Conservation (phyloP, 768 basidiomycete genomes). For the Xanthoconium stramineum region DNA sequence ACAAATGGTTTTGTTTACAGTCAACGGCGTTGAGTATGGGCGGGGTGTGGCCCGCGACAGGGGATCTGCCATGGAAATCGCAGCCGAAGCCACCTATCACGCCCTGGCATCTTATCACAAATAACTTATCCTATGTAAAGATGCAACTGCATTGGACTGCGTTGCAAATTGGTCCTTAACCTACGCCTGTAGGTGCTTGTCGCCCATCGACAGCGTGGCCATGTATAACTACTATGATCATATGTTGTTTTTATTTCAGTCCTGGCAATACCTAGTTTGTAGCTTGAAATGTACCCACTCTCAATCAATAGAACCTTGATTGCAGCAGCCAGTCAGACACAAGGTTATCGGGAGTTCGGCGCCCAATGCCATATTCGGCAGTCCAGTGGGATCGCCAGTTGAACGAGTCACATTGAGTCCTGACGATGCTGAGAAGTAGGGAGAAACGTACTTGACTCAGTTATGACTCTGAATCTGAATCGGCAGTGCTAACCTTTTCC, state of each 20-base stretch:
- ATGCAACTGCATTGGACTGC: not conserved
- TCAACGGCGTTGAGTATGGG: conserved; percentile 27
- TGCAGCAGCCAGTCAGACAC: not conserved
- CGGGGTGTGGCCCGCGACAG: conserved; percentile 25
- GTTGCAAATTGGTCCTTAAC: not conserved
- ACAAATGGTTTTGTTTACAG: conserved; percentile 8
- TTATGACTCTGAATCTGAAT: no score
- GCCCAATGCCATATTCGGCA: not conserved
- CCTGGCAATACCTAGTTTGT: not conserved
- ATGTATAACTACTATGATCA: conserved; percentile 2
- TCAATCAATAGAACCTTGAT: not conserved
- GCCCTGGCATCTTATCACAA: conserved; percentile 23
- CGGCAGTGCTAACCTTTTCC: no score
- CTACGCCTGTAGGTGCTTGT: not conserved
- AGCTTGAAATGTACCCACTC: conserved; percentile 2
- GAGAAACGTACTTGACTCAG: no score
- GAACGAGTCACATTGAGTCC: no score
- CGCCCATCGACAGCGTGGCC: not conserved
- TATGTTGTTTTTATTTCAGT: not conserved
- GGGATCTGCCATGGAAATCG: conserved; percentile 29
- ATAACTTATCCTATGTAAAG: conserved; percentile 9
- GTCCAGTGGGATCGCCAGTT: no score
- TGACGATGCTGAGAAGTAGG: no score
- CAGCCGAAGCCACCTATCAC: conserved; percentile 25
- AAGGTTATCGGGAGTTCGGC: not conserved